Evolutionary conservation across 768 basidiomycete species (phyloP).

Genomic region (Boletus huronensis): DNA sequence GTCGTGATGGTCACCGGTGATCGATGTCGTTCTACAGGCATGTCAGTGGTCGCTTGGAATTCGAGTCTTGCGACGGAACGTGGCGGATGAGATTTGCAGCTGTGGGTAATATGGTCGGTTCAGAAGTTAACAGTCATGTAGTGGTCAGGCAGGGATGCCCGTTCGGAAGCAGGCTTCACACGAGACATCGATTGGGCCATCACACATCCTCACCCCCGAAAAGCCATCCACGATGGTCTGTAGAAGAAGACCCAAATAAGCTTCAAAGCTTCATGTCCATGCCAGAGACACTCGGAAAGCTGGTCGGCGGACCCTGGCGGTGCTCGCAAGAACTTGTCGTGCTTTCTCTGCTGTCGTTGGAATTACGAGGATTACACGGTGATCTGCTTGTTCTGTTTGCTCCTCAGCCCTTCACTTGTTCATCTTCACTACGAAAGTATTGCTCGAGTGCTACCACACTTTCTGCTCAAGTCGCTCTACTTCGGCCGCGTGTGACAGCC

Average conservation of each 20-base stretch:
- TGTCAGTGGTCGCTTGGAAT: not conserved
- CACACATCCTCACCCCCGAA: not conserved
- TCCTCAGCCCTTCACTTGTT: constrained; percentile 9
- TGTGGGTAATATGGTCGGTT: not conserved
- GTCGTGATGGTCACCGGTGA: constrained; percentile 8
- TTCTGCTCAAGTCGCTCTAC: constrained; percentile 7
- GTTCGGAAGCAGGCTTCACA: too few relatives aligned
- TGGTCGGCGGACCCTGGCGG: not conserved
- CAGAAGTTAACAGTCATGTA: too few relatives aligned
- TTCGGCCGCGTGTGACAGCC: not conserved
- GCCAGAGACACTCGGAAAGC: not conserved
- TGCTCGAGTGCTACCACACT: constrained; percentile 3
- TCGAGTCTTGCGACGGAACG: not conserved
- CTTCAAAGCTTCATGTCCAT: too few relatives aligned
- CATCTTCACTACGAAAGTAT: constrained; percentile 1
- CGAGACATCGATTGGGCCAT: too few relatives aligned
- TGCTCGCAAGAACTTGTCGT: constrained; percentile 14
- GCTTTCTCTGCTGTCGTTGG: constrained; percentile 13
- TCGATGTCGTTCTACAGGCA: constrained; percentile 7
- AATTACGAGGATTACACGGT: not conserved
- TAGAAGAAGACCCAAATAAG: too few relatives aligned
- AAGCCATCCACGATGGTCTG: too few relatives aligned
- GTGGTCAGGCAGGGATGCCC: too few relatives aligned
- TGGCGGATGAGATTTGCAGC: not conserved
- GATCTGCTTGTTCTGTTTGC: not conserved